These are phyloP conservation scores for Tulasnella sp. DNA, from an alignment of 768 basidiomycete species.

Conservation along the genomic window DNA sequence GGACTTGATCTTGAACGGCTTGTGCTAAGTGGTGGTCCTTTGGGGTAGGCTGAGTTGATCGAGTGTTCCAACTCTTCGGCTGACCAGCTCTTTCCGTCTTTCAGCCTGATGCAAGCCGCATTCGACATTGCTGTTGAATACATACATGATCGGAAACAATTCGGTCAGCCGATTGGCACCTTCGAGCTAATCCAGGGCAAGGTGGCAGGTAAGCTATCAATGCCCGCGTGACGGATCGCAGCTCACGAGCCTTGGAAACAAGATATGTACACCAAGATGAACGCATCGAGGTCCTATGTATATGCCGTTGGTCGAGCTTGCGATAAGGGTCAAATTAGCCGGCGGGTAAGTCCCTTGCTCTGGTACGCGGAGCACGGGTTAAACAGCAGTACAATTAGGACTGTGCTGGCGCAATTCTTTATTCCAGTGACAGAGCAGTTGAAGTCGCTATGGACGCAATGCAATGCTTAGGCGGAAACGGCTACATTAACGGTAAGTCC, in stretches of 20 bases:
- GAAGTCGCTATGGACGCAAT: conserved; percentile 90
- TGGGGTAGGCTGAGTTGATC: conserved; percentile 59
- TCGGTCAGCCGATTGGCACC: conserved; percentile 81
- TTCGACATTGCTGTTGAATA: conserved; percentile 88
- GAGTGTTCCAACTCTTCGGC: conserved; percentile 4
- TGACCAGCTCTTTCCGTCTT: neutral
- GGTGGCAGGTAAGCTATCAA: conserved; percentile 34
- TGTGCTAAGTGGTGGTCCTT: conserved; percentile 88
- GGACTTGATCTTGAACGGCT: conserved; percentile 91
- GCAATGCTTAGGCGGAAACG: conserved; percentile 94
- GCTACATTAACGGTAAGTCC: conserved; percentile 91
- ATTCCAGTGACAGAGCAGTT: conserved; percentile 89
- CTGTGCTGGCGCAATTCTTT: conserved; percentile 92
- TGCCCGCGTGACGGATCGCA: conserved; percentile 40
- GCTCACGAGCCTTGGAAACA: conserved; percentile 59
- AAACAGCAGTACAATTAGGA: conserved; percentile 58
- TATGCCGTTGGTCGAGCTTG: conserved; percentile 92
- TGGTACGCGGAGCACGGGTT: too few relatives aligned
- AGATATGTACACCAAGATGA: conserved; percentile 94
- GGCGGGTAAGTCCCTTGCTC: conserved; percentile 60
- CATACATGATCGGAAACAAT: conserved; percentile 92
- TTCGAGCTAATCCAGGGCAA: conserved; percentile 89
- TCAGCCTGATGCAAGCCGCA: conserved; percentile 88
- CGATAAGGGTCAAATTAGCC: conserved; percentile 75
- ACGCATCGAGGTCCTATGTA: conserved; percentile 85